A percentile compares a stretch with the other conserved stretches of the same genome.
These are phyloP conservation scores for Lactifluus piperatus DNA, from an alignment of 768 basidiomycete genomes.

Conservation along the genomic window DNA sequence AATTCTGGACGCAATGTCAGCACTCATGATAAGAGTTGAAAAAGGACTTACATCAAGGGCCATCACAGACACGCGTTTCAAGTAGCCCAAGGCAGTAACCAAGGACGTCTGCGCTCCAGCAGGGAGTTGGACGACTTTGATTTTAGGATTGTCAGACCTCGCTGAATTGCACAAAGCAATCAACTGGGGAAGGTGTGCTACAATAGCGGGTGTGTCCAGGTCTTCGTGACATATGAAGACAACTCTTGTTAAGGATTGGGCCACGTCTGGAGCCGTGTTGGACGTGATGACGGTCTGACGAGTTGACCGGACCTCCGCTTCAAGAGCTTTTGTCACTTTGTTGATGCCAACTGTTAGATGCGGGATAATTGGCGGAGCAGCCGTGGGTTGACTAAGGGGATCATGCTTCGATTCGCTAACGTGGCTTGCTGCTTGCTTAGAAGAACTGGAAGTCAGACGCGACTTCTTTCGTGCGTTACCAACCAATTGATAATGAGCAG, in stretches of 20 bases:
- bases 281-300: background rate
- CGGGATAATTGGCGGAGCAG: slow-evolving; percentile 34
- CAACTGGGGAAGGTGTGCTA: slow-evolving; percentile 69
- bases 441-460: background rate
- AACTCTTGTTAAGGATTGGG: slow-evolving; percentile 20
- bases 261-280: background rate
- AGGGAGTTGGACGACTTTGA: slow-evolving; percentile 58
- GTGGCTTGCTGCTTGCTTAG: background rate
- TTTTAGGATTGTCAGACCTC: slow-evolving; percentile 13
- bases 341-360: slow-evolving; percentile 69
- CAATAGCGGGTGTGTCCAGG: slow-evolving; percentile 59
- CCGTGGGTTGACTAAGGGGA: background rate
- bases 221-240: slow-evolving; percentile 71
- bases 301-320: slow-evolving; percentile 38
- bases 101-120: slow-evolving; percentile 55
- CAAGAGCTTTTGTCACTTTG: slow-evolving; percentile 65
- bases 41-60: slow-evolving; percentile 51
- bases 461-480: slow-evolving; percentile 11
- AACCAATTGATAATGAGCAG: slow-evolving; percentile 31
- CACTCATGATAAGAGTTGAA: background rate
- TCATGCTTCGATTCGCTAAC: background rate
- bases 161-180: slow-evolving; percentile 67
- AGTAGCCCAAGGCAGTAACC: slow-evolving; percentile 46
- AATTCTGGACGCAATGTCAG: slow-evolving; percentile 27
- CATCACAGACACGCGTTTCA: slow-evolving; percentile 57